A percentile compares a stretch with the other conserved stretches of the same genome.
Conservation (phyloP, 2,329 filamentous ascomycete species). For the Metarhizium rileyi region DNA sequence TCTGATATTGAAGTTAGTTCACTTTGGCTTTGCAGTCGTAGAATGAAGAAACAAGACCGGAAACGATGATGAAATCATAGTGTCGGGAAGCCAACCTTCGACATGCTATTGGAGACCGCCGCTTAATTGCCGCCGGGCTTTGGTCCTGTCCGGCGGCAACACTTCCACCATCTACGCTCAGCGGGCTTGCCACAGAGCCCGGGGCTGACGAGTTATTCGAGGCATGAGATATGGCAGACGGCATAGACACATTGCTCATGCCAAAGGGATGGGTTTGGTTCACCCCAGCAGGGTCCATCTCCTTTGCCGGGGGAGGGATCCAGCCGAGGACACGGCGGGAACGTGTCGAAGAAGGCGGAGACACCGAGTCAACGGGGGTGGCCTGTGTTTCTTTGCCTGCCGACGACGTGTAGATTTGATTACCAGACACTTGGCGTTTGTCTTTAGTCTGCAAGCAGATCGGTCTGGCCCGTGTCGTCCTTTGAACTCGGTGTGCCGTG, state of each 20-base stretch:
- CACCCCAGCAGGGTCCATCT: background rate
- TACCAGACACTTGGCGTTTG: background rate
- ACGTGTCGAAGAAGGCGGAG: background rate
- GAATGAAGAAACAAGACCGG: no score
- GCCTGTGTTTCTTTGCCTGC: background rate
- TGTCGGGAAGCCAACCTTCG: constrained; percentile 30
- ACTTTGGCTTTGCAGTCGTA: no score
- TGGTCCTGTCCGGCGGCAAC: background rate
- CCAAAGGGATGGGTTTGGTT: background rate
- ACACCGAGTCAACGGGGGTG: background rate
- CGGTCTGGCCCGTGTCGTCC: background rate
- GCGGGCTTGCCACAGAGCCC: constrained; percentile 2
- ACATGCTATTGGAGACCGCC: constrained; percentile 42
- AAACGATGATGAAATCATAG: no score
- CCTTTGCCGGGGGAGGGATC: background rate
- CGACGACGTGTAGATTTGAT: background rate
- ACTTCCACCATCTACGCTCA: background rate
- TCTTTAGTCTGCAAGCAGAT: background rate
- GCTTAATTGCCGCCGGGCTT: constrained; percentile 27
- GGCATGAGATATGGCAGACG: background rate
- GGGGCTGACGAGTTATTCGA: background rate
- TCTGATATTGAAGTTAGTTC: constrained; percentile 21
- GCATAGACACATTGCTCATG: background rate
- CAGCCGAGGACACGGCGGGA: background rate
- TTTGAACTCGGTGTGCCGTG: background rate